A percentile compares a stretch with the other conserved stretches of the same genome.
phyloP scores from a whole-genome alignment of 305 asterid species.

The Rubia tinctorum region DNA sequence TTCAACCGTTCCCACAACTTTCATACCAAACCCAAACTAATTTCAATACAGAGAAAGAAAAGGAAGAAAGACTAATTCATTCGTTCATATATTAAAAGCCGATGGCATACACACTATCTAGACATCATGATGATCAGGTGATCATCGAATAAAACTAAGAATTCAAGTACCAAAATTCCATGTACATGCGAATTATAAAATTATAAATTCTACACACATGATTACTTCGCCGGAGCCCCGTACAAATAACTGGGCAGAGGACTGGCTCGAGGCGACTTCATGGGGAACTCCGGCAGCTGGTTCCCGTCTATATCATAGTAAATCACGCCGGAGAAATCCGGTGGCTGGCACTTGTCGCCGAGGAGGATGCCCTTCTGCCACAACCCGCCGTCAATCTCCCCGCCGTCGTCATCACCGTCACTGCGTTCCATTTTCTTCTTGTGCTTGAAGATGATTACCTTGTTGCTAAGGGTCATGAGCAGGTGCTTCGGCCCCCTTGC shows the following conservation, averaged over 20 bases:
- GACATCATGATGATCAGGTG: neutral
- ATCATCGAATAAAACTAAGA: neutral
- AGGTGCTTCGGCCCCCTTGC: constrained; percentile 14
- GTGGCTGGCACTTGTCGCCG: constrained; percentile 38
- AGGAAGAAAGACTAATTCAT: neutral
- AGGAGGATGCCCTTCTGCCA: constrained; percentile 32
- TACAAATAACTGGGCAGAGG: constrained; percentile 23
- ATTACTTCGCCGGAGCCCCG: constrained; percentile 10
- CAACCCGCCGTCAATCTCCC: constrained; percentile 23
- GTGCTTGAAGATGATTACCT: constrained; percentile 5
- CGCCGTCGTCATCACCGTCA: neutral
- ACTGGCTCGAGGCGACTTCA: constrained; percentile 31
- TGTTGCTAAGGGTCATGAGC: constrained; percentile 18
- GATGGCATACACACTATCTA: neutral
- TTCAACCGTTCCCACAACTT: neutral
- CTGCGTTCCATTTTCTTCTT: constrained; percentile 8
- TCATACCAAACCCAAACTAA: neutral
- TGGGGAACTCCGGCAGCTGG: constrained; percentile 24
- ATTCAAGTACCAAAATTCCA: neutral
- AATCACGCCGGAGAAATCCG: constrained; percentile 38
- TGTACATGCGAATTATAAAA: neutral
- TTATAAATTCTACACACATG: neutral
- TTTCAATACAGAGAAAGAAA: neutral
- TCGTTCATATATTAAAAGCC: neutral
- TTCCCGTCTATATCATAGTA: constrained; percentile 27